Base-by-base conservation (phyloP, 106 monocot species). In the Posidonia australis region DNA sequence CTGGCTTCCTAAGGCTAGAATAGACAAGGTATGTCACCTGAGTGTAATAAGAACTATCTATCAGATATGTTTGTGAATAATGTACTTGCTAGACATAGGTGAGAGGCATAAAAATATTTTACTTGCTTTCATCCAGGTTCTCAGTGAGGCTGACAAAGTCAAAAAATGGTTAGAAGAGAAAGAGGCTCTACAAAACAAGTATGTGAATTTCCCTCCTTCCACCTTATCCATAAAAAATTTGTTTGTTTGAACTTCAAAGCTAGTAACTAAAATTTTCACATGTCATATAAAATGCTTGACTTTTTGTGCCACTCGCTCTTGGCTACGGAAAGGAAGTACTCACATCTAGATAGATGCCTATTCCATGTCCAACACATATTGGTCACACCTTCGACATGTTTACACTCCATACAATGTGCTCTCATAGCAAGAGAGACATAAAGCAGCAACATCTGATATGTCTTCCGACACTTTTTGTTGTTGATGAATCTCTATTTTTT, bases 101-200 rank as follows among this genome's bases (percentile, higher is more conserved):
- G 13, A n/a, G 48, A 13, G 17, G 10, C 30, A n/a, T 58, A 13
- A 28, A 9, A 24, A 2, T 20, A 20, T 54, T 26, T 55, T 65
- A 16, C 45, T 14, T 6, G 19, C 20, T 48, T 52, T n/a, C 49
- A 53, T 79, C 45, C 77, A 99, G 98, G 79, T 91, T 43, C 25
- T 74, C 36, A 76, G 51, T 60, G 91, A 88, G 54, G 81, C 81
- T 46, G 85, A 81, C n/a, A 92, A 85, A 56, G 6, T 83, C 24
- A 83, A 80, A 61, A 78, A 20, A 58, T 99, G 98, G 98, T 69
- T 99, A 62, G 81, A 99, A 58, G 79, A 83, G 59, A 88, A 88
- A 72, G 87, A 88, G 71, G 58, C 75, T 46, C 66, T 79, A 51
- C 98, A 99, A 58, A 79, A 88, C 23, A 77, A 57, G 98, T 91